A percentile compares a stretch with the other conserved stretches of the same genome.
phyloP scores from a whole-genome alignment of 768 basidiomycete species.

The Lentinula detonsa region DNA sequence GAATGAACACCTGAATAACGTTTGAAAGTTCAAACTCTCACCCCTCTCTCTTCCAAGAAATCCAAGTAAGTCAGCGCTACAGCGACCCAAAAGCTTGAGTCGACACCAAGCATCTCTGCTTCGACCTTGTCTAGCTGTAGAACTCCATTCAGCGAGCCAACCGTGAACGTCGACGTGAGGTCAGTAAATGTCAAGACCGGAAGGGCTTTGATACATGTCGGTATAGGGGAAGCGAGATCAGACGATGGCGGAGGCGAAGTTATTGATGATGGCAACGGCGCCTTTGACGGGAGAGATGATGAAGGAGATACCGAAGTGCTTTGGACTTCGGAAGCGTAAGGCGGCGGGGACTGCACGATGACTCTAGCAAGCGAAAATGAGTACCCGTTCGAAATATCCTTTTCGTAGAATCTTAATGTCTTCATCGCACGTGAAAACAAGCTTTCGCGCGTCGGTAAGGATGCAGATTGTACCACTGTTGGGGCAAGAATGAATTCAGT shows the following conservation, averaged over 20 bases:
- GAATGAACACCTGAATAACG: neutral
- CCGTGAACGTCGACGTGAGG: slow-evolving; percentile 40
- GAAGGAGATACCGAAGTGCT: neutral
- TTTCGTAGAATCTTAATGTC: slow-evolving; percentile 20
- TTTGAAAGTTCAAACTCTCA: slow-evolving; percentile 10
- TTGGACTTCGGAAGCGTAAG: neutral
- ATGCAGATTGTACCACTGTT: slow-evolving; percentile 18
- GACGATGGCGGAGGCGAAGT: slow-evolving; percentile 13
- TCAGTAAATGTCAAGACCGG: slow-evolving; percentile 43
- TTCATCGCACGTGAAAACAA: slow-evolving; percentile 22
- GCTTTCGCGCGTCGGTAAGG: slow-evolving; percentile 8
- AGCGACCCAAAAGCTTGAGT: slow-evolving; percentile 47
- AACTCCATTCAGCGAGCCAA: slow-evolving; percentile 31
- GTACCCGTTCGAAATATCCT: neutral
- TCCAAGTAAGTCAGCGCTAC: slow-evolving; percentile 44
- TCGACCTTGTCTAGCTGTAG: slow-evolving; percentile 39
- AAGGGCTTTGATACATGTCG: neutral
- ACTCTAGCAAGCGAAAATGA: slow-evolving; percentile 3
- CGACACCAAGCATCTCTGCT: slow-evolving; percentile 38
- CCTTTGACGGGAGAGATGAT: neutral
- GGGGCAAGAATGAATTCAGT: slow-evolving; percentile 25
- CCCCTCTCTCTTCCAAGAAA: slow-evolving; percentile 47
- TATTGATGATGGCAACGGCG: neutral
- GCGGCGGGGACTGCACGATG: slow-evolving; percentile 4
- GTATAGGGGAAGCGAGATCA: slow-evolving; percentile 22